Base-by-base conservation (phyloP, 2,329 filamentous ascomycete species). In the Epichloe bromicola region DNA sequence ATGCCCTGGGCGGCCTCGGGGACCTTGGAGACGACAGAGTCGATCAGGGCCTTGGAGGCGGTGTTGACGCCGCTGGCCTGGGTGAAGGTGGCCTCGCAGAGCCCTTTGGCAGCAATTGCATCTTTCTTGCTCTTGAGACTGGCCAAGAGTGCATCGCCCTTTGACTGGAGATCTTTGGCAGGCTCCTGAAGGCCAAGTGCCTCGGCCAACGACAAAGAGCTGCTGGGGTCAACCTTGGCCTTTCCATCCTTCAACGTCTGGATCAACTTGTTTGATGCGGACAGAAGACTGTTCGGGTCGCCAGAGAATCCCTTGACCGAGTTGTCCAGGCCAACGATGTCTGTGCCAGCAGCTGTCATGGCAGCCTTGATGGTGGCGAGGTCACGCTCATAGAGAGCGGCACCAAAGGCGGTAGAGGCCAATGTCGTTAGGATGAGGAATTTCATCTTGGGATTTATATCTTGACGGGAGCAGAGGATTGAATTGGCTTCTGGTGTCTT, bases 1-100 rank as follows among this genome's bases (percentile, higher is more conserved):
- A 49, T 49, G 11, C 46, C 46, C 26, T 49, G 46, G n/a, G 38
- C 46, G 6, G 38, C 7, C 4, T 14, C 15, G 15, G 46, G 46
- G 38, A 49, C 46, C 46, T 49, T 49, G 46, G 38, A 42, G 26
- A 49, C 38, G 23, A 42, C 38, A 37, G 14, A 19, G 46, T 49
- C 12, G 38, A 49, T 49, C 38, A 49, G 8, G n/a, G 10, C 46
- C 38, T 42, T 49, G 38, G 38, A 23, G 3, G 46, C 46, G 2
- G 38, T 14, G 38, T 23, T 49, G 46, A 49, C 34, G 8, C 14
- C 26, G 12, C 26, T 20, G 23, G 46, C 36, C 38, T 49, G 46
- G 14, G 5, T 15, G 46, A 34, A 49, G 6, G 46, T 49, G 4
- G 5, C 8, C n/a, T 42, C 46, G 26, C 46, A 49, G 15, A 42